These are phyloP conservation scores for Trichophaea hybrida DNA, from an alignment of 2,329 filamentous ascomycete genomes.

Conservation along the genomic window DNA sequence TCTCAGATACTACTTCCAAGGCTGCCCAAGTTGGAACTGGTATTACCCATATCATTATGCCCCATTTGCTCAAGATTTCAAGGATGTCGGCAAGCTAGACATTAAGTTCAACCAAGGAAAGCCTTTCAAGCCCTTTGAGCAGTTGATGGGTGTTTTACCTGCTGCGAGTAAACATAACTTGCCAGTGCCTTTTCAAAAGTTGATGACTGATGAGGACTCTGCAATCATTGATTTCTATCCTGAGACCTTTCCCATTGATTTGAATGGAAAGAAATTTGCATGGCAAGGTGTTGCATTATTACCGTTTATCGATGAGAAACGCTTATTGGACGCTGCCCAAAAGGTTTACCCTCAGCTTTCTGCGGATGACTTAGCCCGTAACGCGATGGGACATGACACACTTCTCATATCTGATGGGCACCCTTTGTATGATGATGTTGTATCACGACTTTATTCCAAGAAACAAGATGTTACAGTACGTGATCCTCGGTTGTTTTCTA, in stretches of 20 bases:
- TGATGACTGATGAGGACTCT: constrained; percentile 80
- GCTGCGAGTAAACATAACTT: constrained; percentile 86
- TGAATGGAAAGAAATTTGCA: constrained; percentile 96
- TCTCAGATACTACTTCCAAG: constrained; percentile 91
- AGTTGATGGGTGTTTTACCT: constrained; percentile 94
- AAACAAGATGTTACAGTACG: constrained; percentile 44
- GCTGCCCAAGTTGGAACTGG: constrained; percentile 97
- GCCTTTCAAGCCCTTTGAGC: constrained; percentile 85
- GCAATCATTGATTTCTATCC: constrained; percentile 97
- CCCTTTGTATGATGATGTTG: constrained; percentile 72
- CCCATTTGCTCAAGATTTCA: constrained; percentile 91
- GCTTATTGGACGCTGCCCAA: constrained; percentile 66
- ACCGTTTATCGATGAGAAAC: constrained; percentile 88
- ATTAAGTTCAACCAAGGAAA: constrained; percentile 71
- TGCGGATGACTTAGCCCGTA: constrained; percentile 62
- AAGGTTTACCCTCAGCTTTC: constrained; percentile 68
- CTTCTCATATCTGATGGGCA: constrained; percentile 74
- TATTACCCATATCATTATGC: constrained; percentile 98
- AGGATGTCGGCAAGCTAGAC: constrained; percentile 62
- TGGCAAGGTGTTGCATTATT: constrained; percentile 80
- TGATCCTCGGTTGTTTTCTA: neutral
- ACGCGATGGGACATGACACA: constrained; percentile 64
- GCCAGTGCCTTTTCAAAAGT: constrained; percentile 69
- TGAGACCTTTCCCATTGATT: constrained; percentile 77
- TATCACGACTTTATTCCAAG: constrained; percentile 80